Conservation (phyloP, 2,329 filamentous ascomycete species). For the Paraphoma sp. region DNA sequence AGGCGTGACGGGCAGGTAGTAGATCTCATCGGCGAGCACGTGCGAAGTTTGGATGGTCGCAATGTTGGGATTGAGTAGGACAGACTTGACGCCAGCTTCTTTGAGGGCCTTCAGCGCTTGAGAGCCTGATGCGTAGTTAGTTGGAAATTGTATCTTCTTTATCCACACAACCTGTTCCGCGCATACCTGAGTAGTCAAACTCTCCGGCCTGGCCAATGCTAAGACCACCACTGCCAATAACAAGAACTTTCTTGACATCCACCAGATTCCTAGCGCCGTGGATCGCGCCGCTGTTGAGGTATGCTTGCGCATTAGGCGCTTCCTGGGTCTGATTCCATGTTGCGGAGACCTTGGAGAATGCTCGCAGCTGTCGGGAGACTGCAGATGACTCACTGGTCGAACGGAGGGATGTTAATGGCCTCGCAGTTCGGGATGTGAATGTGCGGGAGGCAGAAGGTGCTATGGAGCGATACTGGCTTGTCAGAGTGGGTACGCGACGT, state of each 20-base stretch:
- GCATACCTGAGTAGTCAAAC: conserved; percentile 94
- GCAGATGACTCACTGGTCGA: conserved; percentile 40
- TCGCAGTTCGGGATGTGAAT: conserved; percentile 41
- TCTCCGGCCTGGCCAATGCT: conserved; percentile 98
- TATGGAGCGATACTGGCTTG: conserved; percentile 41
- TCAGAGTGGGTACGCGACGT: conserved; percentile 47
- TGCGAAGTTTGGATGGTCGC: conserved; percentile 98
- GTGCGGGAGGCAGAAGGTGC: conserved; percentile 37
- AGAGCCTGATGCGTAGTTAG: conserved; percentile 66
- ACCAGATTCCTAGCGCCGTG: conserved; percentile 77
- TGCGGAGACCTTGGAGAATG: conserved; percentile 46
- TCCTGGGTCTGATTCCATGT: conserved; percentile 61
- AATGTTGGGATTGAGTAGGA: conserved; percentile 97
- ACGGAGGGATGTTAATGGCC: conserved; percentile 40
- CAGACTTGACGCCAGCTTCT: conserved; percentile 88
- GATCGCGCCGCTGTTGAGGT: conserved; percentile 86
- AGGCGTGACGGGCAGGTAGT: conserved; percentile 96
- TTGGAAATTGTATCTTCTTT: conserved; percentile 1
- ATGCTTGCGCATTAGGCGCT: conserved; percentile 83
- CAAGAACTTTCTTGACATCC: conserved; percentile 94
- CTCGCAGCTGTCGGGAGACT: conserved; percentile 43
- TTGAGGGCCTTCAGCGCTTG: conserved; percentile 97
- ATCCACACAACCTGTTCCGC: conserved; percentile 1
- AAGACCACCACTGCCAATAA: conserved; percentile 93
- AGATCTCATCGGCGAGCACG: conserved; percentile 93